Evolutionary conservation across 1,284 basidiomycete genomes (phyloP), one percentile per base, ranked within the genome.

Genomic region (Marasmius sp.): DNA sequence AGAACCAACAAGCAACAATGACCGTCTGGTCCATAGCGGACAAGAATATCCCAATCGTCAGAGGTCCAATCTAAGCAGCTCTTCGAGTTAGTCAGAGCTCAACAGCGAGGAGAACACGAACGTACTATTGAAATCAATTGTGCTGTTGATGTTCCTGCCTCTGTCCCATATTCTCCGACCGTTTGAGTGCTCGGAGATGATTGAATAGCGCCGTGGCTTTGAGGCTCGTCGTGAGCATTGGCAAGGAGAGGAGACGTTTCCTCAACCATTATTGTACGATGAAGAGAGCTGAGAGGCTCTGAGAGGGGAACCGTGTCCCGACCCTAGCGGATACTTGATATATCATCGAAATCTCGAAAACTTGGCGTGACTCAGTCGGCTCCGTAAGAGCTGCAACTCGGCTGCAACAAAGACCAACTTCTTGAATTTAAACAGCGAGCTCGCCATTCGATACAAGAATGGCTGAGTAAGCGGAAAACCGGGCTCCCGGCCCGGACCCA

Each of bases 1-100:
- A 37, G 9, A 45, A 62, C 72, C 57, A 67, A 78, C 79, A 80
- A 20, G 85, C 84, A 16, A 85, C 79, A 39, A 88, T 80, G 48
- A 87, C 85, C 0, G 84, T 87, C 41, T 74, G 75, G 67, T 88
- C 85, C 80, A 85, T 81, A 0, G 85, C 83, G 10, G 78, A 75
- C 0, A 88, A 74, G 65, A 86, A 85, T 1, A 85, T 81, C 4
- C 85, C 85, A 47, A 87, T 72, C 7, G 81, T 76, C 79, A 87
- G 79, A 6, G 86, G 84, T 49, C 83, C 70, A 34, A 87, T 72
- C 85, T 86, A 45, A n/a, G 16, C 6, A 38, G n/a, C 14, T 36
- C 9, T 36, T 12, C 52, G n/a, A 10, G 9, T 11, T n/a, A 45
- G 50, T 27, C 20, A 2, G 12, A 27, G 27, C 20, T 7, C 14